Evolutionary conservation across 148 eudicot species (phyloP).

Genomic region (Oxyria digyna): DNA sequence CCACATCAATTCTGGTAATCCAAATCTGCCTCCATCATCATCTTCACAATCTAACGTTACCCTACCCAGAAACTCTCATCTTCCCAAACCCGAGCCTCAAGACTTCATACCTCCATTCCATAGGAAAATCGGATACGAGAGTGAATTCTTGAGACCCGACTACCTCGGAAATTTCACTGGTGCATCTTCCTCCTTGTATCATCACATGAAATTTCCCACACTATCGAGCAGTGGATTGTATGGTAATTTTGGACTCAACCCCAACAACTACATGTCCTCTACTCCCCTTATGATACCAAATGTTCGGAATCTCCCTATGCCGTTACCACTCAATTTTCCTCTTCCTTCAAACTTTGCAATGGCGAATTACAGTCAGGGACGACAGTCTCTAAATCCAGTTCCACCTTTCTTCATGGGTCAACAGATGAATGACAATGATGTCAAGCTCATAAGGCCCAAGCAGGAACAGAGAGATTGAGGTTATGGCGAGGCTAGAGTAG

Average conservation of each 20-base stretch:
- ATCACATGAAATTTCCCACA: background rate
- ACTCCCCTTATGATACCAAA: background rate
- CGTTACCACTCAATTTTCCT: background rate
- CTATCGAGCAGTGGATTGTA: background rate
- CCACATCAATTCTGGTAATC: constrained; percentile 16
- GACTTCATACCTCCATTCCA: background rate
- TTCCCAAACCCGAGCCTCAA: constrained; percentile 3
- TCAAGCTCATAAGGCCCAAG: constrained; percentile 6
- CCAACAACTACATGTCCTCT: background rate
- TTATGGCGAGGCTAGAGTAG: background rate
- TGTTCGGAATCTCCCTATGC: constrained; percentile 1
- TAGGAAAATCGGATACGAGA: constrained; percentile 2
- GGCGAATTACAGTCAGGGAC: background rate
- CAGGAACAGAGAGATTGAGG: background rate
- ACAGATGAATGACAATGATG: background rate
- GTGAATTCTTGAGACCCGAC: background rate
- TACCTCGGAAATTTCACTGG: constrained; percentile 3
- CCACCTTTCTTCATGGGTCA: constrained; percentile 6
- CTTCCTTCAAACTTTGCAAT: constrained; percentile 1
- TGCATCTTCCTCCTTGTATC: constrained; percentile 1
- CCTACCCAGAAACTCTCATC: background rate
- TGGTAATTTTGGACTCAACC: background rate
- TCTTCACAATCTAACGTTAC: background rate
- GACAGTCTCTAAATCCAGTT: background rate
- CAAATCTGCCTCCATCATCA: constrained; percentile 4